Conservation (phyloP, 768 basidiomycete genomes). For the Sistotremastrum suecicum region DNA sequence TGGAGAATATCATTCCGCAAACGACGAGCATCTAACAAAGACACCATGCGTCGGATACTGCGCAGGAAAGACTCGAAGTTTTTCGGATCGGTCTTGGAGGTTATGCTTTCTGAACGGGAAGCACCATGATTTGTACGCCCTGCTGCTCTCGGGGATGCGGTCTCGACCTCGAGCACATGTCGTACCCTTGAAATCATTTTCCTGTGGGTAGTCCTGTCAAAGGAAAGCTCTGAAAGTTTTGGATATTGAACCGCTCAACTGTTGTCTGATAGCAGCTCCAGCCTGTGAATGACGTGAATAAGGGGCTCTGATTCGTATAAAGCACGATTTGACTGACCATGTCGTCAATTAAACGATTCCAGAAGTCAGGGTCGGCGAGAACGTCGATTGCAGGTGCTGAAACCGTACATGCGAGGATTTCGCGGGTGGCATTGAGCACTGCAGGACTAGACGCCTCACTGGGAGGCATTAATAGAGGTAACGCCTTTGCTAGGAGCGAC, state of each 20-base stretch:
- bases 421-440: slow-evolving; percentile 60
- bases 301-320: slow-evolving; percentile 1
- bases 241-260: slow-evolving; percentile 42
- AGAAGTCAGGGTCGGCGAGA: slow-evolving; percentile 91
- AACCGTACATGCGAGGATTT: slow-evolving; percentile 71
- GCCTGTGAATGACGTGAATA: slow-evolving; percentile 24
- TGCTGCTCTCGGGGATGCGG: slow-evolving; percentile 37
- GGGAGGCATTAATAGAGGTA: slow-evolving; percentile 64
- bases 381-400: slow-evolving; percentile 84
- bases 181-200: slow-evolving; percentile 81
- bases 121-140: slow-evolving; percentile 21
- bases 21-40: slow-evolving; percentile 76
- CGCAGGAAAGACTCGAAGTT: slow-evolving; percentile 88
- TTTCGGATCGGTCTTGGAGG: slow-evolving; percentile 62
- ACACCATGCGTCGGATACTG: slow-evolving; percentile 70
- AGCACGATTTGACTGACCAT: slow-evolving; percentile 42
- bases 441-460: slow-evolving; percentile 58
- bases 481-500: slow-evolving; percentile 49
- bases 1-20: slow-evolving; percentile 85
- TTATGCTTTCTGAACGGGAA: slow-evolving; percentile 54
- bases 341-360: slow-evolving; percentile 88
- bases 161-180: slow-evolving; percentile 68
- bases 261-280: slow-evolving; percentile 58
- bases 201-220: slow-evolving; percentile 22
- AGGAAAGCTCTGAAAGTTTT: background rate